Base-by-base conservation (phyloP, 345 rosid genomes). In the Anacardium occidentale region DNA sequence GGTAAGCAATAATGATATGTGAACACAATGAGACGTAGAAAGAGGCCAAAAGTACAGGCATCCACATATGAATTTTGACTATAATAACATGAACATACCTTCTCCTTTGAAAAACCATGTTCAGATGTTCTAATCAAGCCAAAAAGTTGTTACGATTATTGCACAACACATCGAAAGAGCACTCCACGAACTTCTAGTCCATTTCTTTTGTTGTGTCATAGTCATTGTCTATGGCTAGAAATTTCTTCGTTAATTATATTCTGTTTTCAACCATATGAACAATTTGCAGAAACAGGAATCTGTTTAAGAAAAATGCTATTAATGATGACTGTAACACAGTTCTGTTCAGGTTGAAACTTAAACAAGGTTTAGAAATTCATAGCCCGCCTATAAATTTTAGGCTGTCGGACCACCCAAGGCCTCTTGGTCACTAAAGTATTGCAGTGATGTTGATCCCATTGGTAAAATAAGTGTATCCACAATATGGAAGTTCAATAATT, bases 91-190 rank as follows among this genome's bases (percentile, higher is more conserved):
- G 65, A 56, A n/a, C 40, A 14, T 48, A 63, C 60, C 74, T 68
- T 73, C 80, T 15, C 64, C 75, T 11, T 73, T 73, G 76, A 62
- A 76, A 65, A 74, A 53, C 59, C 29, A 14, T 56, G 54, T 56
- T 25, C n/a, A 48, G 70, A 7, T 21, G 25, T 47, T 75, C 42
- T 54, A 73, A 66, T 69, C 71, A 69, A 29, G 68, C 69, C 68
- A 58, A 76, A 79, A 67, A 77, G 79, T 66, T 47, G 79, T 75
- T 68, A 34, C 15, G 58, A 79, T 79, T 74, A 79, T 83, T 77
- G 74, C 56, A 34, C 63, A 64, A 59, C 62, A 59, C 26, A n/a
- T 34, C 61, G 50, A 64, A 60, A 58, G 62, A 69, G 66, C 55
- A 42, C 22, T 62, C 64, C 50, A 48, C 45, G 40, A 57, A 11